Conservation (phyloP, 768 basidiomycete genomes). For the Pisolithus marmoratus region DNA sequence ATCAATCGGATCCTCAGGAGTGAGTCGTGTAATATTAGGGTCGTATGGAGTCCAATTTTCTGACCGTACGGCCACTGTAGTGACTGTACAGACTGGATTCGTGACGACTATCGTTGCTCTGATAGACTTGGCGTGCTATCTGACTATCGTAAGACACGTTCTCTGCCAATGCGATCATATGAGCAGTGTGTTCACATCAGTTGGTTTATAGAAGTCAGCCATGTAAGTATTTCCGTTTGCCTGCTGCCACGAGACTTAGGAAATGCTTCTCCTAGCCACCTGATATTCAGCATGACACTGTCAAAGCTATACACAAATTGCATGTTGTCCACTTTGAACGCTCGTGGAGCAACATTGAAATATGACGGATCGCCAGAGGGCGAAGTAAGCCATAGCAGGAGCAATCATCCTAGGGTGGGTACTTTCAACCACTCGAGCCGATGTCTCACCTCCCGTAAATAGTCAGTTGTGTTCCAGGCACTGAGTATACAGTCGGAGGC, state of each 20-base stretch:
- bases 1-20: not conserved
- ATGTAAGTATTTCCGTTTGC: not conserved
- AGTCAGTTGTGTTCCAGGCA: too few species aligned
- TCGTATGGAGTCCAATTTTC: too few species aligned
- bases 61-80: not conserved
- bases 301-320: not conserved
- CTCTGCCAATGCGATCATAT: not conserved
- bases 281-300: not conserved
- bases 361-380: not conserved
- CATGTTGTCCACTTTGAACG: not conserved
- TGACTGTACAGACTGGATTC: not conserved
- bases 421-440: too few species aligned
- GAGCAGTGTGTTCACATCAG: not conserved
- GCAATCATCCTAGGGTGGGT: not conserved
- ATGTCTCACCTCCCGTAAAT: too few species aligned
- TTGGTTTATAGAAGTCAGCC: not conserved
- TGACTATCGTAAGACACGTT: not conserved
- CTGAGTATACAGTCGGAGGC: not conserved
- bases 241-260: not conserved
- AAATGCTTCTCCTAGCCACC: not conserved
- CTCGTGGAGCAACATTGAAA: not conserved
- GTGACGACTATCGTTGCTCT: not conserved
- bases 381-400: too few species aligned
- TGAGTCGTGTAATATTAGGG: not conserved
- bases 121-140: not conserved